A percentile compares a stretch with the other conserved stretches of the same genome.
These are phyloP conservation scores for Russula virescens DNA, from an alignment of 768 basidiomycete species.

Conservation along the genomic window DNA sequence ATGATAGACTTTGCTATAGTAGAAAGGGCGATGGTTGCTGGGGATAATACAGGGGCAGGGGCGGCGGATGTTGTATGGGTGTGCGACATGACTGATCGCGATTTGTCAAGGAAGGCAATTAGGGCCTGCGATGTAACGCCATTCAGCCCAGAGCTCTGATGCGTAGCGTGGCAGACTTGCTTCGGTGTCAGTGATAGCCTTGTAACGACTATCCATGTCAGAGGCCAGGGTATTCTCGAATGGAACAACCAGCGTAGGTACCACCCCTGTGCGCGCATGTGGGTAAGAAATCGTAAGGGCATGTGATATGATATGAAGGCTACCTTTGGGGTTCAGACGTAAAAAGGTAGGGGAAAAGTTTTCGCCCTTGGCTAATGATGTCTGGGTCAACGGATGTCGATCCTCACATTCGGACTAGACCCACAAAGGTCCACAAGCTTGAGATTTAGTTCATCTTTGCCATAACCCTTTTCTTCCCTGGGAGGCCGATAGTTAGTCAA, in stretches of 20 bases:
- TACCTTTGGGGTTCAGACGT: conserved; percentile 74
- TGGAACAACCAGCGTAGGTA: conserved; percentile 84
- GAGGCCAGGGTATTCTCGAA: conserved; percentile 62
- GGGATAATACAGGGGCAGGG: conserved; percentile 70
- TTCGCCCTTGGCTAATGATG: conserved; percentile 59
- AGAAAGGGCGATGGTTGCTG: conserved; percentile 73
- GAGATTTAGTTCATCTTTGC: conserved; percentile 64
- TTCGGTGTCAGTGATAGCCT: conserved; percentile 70
- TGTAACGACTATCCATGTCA: conserved; percentile 74
- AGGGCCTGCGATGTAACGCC: conserved; percentile 45
- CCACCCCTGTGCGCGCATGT: conserved; percentile 47
- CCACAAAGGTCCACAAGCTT: conserved; percentile 61
- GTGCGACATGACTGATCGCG: conserved; percentile 60
- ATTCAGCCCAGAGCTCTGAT: conserved; percentile 11
- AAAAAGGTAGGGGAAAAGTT: conserved; percentile 72
- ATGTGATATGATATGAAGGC: conserved; percentile 9
- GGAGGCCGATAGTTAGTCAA: background rate
- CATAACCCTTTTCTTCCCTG: conserved; percentile 78
- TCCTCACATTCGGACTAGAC: conserved; percentile 17
- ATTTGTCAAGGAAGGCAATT: conserved; percentile 77
- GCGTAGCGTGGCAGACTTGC: conserved; percentile 34
- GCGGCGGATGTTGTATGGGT: conserved; percentile 65
- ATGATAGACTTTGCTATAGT: conserved; percentile 41
- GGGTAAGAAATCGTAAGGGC: background rate
- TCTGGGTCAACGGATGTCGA: background rate